phyloP scores from a whole-genome alignment of 1,284 basidiomycete species.

The Limonomyces culmigenus region DNA sequence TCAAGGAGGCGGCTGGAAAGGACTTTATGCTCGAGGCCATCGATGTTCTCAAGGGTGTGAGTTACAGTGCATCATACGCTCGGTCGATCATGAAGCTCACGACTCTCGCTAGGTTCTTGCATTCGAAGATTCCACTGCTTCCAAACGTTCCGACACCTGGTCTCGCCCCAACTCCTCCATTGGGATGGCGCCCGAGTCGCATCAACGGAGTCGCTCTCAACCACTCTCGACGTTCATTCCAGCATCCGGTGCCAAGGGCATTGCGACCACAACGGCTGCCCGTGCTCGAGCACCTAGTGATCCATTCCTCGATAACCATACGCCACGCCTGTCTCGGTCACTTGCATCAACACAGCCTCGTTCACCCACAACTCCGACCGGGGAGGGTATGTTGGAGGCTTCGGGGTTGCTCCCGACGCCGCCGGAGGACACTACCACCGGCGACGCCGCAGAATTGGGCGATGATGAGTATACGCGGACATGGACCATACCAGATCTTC shows the following conservation, averaged over 20 bases:
- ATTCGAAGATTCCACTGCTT: slow-evolving; percentile 43
- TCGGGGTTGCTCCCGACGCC: neutral
- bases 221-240: slow-evolving; percentile 29
- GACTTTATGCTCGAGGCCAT: slow-evolving; percentile 73
- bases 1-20: slow-evolving; percentile 70
- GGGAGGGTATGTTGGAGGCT: no score
- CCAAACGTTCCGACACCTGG: slow-evolving; percentile 20
- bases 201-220: slow-evolving; percentile 38
- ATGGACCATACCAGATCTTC: slow-evolving; percentile 55
- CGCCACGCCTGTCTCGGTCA: slow-evolving; percentile 32
- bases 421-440: slow-evolving; percentile 1
- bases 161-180: slow-evolving; percentile 17
- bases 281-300: slow-evolving; percentile 61
- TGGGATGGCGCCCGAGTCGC: slow-evolving; percentile 19
- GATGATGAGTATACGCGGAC: slow-evolving; percentile 40
- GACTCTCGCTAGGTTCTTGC: slow-evolving; percentile 20
- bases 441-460: slow-evolving; percentile 24
- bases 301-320: slow-evolving; percentile 50
- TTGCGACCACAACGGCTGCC: slow-evolving; percentile 24
- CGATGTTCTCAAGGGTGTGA: slow-evolving; percentile 64
- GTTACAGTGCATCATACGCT: slow-evolving; percentile 14
- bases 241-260: slow-evolving; percentile 16
- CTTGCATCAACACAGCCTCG: slow-evolving; percentile 27
- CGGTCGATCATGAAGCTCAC: neutral
- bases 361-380: slow-evolving; percentile 24